Conservation (phyloP, 495 filamentous ascomycete species). For the Aspergillus saccharolyticus region DNA sequence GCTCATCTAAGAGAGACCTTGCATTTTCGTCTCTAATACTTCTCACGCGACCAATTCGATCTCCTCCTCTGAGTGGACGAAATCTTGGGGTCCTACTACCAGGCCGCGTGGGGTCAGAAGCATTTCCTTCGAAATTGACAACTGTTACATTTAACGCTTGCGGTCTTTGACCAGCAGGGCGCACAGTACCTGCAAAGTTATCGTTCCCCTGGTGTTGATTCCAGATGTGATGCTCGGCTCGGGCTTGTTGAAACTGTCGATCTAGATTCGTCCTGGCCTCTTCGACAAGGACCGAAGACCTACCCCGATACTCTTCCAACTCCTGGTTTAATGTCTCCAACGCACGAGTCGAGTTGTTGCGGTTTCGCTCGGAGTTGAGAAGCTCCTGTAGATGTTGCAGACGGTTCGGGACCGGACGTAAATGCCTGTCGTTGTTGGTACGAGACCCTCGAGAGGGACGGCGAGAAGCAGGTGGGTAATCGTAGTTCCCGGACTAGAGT, state of each 20-base stretch:
- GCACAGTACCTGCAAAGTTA: conserved; percentile 7
- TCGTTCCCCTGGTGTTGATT: conserved; percentile 14
- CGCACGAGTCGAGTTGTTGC: conserved; percentile 35
- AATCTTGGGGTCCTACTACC: conserved; percentile 12
- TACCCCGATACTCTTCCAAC: conserved; percentile 25
- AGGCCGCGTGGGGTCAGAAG: conserved; percentile 11
- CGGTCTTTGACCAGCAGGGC: conserved; percentile 11
- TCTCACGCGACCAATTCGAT: conserved; percentile 11
- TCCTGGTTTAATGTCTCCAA: conserved; percentile 38
- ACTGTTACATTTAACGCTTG: conserved; percentile 12
- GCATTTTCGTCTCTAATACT: conserved; percentile 7
- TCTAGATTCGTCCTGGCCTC: conserved; percentile 24
- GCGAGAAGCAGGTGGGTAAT: conserved; percentile 49
- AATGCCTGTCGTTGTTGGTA: background rate
- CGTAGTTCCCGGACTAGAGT: conserved; percentile 55
- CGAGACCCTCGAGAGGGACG: conserved; percentile 23
- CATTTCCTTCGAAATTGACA: conserved; percentile 10
- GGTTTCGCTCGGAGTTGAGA: conserved; percentile 32
- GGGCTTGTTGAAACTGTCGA: conserved; percentile 23
- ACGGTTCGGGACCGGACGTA: conserved; percentile 8
- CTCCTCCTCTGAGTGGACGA: conserved; percentile 11
- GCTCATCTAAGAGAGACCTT: conserved; percentile 30
- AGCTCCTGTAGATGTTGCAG: conserved; percentile 40
- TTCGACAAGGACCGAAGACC: conserved; percentile 22
- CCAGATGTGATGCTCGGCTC: conserved; percentile 9